phyloP scores from a whole-genome alignment of 2,329 filamentous ascomycete species.

The Xylariales sp. region DNA sequence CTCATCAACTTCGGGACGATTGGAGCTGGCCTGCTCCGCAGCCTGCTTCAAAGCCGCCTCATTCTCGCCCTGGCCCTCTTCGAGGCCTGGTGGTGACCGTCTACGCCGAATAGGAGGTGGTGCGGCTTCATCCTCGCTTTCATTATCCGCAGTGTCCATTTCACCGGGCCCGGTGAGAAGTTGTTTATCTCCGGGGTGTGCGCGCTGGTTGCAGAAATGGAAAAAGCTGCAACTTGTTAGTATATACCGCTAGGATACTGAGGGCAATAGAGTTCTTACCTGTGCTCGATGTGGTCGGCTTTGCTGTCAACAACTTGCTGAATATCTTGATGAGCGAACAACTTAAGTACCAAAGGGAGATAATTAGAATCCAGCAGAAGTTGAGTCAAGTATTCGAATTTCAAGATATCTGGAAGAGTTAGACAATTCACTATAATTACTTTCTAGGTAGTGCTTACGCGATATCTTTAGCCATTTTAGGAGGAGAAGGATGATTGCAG shows the following conservation, averaged over 20 bases:
- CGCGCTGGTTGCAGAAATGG: constrained; percentile 77
- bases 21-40: constrained; percentile 52
- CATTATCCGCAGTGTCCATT: constrained; percentile 55
- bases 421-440: constrained; percentile 1
- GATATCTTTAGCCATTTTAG: constrained; percentile 97
- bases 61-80: constrained; percentile 44
- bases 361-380: constrained; percentile 95
- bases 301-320: constrained; percentile 89
- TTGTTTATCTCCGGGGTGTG: constrained; percentile 47
- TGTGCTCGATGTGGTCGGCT: constrained; percentile 83
- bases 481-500: constrained; percentile 86
- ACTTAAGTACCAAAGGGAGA: constrained; percentile 88
- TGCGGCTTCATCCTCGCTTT: constrained; percentile 80
- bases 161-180: constrained; percentile 45
- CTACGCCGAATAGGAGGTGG: constrained; percentile 83
- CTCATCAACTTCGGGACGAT: constrained; percentile 80
- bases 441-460: constrained; percentile 69
- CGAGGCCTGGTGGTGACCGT: constrained; percentile 58
- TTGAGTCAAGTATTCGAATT: constrained; percentile 96
- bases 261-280: constrained; percentile 62
- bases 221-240: constrained; percentile 75
- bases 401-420: constrained; percentile 77
- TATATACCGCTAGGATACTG: not conserved
- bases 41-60: constrained; percentile 48
- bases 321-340: constrained; percentile 93